These are phyloP conservation scores for Lycium ferocissimum DNA, from an alignment of 257 asterid species.

Conservation along the genomic window DNA sequence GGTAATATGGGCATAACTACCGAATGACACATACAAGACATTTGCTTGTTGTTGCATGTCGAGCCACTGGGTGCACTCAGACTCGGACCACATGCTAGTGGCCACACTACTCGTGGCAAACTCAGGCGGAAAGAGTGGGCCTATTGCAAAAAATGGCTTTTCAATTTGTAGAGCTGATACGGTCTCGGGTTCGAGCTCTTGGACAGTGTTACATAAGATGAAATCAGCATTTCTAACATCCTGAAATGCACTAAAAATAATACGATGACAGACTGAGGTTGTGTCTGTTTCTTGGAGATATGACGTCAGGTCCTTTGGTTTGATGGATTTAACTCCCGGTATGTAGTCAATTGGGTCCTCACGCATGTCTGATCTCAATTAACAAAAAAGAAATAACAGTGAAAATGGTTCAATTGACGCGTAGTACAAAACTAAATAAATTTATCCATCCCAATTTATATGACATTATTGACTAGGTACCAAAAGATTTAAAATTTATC, in stretches of 20 bases:
- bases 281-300: constrained; percentile 46
- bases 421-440: too few species aligned
- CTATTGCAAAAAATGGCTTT: constrained; percentile 38
- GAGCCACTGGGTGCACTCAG: constrained; percentile 51
- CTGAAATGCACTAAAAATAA: constrained; percentile 47
- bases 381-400: too few species aligned
- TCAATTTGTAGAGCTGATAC: constrained; percentile 38
- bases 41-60: constrained; percentile 45
- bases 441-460: too few species aligned
- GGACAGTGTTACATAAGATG: constrained; percentile 49
- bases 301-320: constrained; percentile 45
- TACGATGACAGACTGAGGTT: constrained; percentile 42
- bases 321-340: constrained; percentile 50
- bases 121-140: constrained; percentile 48
- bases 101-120: constrained; percentile 39
- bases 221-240: constrained; percentile 52
- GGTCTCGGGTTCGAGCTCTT: constrained; percentile 46
- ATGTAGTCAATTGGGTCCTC: constrained; percentile 50
- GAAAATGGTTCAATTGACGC: too few species aligned
- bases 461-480: too few species aligned
- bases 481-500: too few species aligned
- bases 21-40: constrained; percentile 53
- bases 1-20: constrained; percentile 54
- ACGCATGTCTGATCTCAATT: constrained; percentile 36
- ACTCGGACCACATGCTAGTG: constrained; percentile 59